Base-by-base conservation (phyloP, 371 early-diverging fungal genomes). In the Rhizopus microsporus region DNA sequence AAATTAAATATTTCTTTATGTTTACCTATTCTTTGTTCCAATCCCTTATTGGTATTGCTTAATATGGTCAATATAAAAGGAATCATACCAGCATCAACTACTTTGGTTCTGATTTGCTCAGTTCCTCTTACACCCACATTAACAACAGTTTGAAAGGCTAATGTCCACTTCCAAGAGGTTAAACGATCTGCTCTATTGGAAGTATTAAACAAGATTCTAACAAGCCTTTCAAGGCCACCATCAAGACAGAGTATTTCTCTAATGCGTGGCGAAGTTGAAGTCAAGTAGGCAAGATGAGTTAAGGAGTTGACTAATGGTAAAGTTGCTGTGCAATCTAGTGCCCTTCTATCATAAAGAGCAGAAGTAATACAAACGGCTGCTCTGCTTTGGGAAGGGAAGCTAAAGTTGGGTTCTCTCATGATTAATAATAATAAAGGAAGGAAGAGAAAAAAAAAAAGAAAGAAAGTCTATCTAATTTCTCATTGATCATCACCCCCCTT, bases 61-160 rank as follows among this genome's bases (percentile, higher is more conserved):
- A 94, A 85, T 40, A 94, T 82, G 32, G 84, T 86, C 54, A 91
- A 83, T 10, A 93, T 84, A 39, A 93, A 84, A 3, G 85, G 85
- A 23, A 94, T 81, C 56, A 91, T 84, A 4, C 93, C 93, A 44
- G 91, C 90, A 51, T 92, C 88, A 3, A 93, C 94, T 29, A 94
- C 86, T 39, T 93, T 80, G 51, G 88, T 87, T 35, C 94, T 76
- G 43, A 94, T 88, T 37, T 84, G 79, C 46, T 90, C 84, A 12
- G 91, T 87, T 37, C 94, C 95, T 12, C 94, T 80, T 30, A 93
- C 87, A 37, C 94, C 93, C 40, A 93, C 83, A 69, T 93, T 93
- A 61, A 90, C 91, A 7, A 94, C 81, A 52, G 90, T 90, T 53
- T 91, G 92, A 54, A 89, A 93, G 42, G 93, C 86, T 50, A 93